Evolutionary conservation across 768 basidiomycete genomes (phyloP), one percentile per base, ranked within the genome.

Genomic region (Strobilomyces echinocephalus): DNA sequence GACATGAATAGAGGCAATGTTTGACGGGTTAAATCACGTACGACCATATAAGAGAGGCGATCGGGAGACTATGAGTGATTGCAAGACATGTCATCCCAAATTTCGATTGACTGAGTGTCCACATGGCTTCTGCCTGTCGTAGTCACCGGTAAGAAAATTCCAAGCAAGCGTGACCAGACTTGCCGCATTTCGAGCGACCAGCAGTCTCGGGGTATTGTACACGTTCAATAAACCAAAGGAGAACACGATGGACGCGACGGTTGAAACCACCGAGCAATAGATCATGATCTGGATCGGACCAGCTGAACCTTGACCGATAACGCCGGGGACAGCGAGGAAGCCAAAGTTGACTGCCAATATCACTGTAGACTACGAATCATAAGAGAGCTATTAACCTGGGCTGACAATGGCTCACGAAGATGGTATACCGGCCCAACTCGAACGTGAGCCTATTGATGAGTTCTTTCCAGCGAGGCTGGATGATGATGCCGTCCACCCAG

Each of bases 311-410:
- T 15, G 5, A 2, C 4, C 30, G 18, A 39, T 9, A 30, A 62
- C 44, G 8, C 47, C 38, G 0, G 60, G 61, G 3, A 62, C 40
- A 14, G 60, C 35, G 2, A 61, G 61, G 28, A 61, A 55, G 18
- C 59, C 53, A 41, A 60, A 36, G 4, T 62, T 44, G 3, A 60
- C 60, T 1, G 59, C 60, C 9, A 60, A 50, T 55, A 60, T 58
- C 11, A 62, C 60, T 31, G 55, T 60, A 16, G 59, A 60, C 59
- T 60, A 21, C 11, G 2, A 47, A 0, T 24, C 18, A 8, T 59
- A 6, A 50, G 38, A 20, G 12, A 24, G n/a, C 28, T 0, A 7
- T 4, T 10, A 38, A 10, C 5, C 6, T 15, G 36, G 4, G 49
- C 5, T 7, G 7, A 26, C 11, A 2, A 4, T 8, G 20, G 44